Conservation (phyloP, 2,329 filamentous ascomycete genomes). For the Metarhizium sp. region DNA sequence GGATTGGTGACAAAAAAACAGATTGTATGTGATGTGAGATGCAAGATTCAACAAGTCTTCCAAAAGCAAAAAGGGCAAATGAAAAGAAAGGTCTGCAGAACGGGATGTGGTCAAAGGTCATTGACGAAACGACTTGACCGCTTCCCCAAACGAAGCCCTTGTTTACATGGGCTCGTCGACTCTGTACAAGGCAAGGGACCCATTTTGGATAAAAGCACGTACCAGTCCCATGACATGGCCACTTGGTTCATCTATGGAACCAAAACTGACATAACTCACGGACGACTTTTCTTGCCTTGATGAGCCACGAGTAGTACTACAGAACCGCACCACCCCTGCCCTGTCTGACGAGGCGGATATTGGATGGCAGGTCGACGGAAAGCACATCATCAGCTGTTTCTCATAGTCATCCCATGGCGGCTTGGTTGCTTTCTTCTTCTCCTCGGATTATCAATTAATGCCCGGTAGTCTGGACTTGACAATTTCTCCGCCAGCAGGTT, state of each 20-base stretch:
- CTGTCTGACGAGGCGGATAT: background rate
- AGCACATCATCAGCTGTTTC: background rate
- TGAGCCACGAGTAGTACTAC: background rate
- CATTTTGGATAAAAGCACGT: slow-evolving; percentile 3
- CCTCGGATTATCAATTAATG: background rate
- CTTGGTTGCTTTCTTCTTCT: background rate
- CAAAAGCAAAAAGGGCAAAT: background rate
- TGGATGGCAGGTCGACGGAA: background rate
- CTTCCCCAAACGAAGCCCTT: slow-evolving; percentile 3
- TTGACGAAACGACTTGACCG: slow-evolving; percentile 13
- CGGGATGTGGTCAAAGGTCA: slow-evolving; percentile 20
- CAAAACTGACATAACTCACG: slow-evolving; percentile 2
- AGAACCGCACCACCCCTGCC: background rate
- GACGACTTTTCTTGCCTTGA: background rate
- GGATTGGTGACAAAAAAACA: slow-evolving; percentile 4
- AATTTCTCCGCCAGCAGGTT: background rate
- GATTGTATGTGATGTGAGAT: slow-evolving; percentile 10
- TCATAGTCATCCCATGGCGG: background rate
- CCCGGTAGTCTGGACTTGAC: background rate
- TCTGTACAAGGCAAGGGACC: slow-evolving; percentile 1
- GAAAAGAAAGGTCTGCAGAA: slow-evolving; percentile 13
- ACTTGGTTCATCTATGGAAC: background rate
- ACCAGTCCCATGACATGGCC: slow-evolving; percentile 1
- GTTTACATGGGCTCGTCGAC: slow-evolving; percentile 5
- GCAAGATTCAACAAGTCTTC: background rate